A percentile compares a stretch with the other conserved stretches of the same genome.
Evolutionary conservation across 108 stramenopile species (phyloP).

Genomic region (Skeletonema potamos): DNA sequence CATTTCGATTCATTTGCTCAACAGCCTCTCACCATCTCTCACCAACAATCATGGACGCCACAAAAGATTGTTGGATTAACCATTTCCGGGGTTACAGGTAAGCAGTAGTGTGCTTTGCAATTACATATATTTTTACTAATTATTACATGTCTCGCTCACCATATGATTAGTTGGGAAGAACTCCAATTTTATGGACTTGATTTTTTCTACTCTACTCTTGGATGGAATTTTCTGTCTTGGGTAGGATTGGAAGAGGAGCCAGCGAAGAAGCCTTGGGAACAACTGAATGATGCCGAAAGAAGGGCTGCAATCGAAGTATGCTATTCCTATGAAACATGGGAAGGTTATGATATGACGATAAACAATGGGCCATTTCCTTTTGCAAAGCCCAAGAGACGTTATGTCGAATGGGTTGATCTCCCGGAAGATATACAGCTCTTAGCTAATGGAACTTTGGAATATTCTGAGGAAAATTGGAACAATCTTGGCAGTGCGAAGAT

Average conservation of each 20-base stretch:
- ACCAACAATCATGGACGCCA: too few relatives aligned
- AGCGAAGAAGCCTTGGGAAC: not conserved
- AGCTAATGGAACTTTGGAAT: constrained; percentile 22
- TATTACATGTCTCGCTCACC: not conserved
- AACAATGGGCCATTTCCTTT: constrained; percentile 6
- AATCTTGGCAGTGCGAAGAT: constrained; percentile 25
- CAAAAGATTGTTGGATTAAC: constrained; percentile 42
- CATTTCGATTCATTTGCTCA: too few relatives aligned
- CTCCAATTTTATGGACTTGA: constrained; percentile 2
- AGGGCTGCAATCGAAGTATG: constrained; percentile 12
- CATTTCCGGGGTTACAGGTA: not conserved
- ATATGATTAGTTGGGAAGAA: not conserved
- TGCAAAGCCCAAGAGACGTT: constrained; percentile 24
- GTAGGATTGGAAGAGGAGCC: not conserved
- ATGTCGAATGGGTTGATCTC: constrained; percentile 31
- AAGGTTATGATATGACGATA: not conserved
- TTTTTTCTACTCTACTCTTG: not conserved
- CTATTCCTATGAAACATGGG: constrained; percentile 17
- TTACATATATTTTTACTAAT: not conserved
- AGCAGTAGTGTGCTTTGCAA: not conserved
- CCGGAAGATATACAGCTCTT: constrained; percentile 10
- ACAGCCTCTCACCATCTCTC: too few relatives aligned
- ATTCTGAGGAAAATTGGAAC: constrained; percentile 41
- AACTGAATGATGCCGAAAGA: not conserved
- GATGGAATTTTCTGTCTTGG: constrained; percentile 1